Evolutionary conservation across 176 grass and related monocot species (phyloP).

Genomic region (Bolboschoenus planiculmis): DNA sequence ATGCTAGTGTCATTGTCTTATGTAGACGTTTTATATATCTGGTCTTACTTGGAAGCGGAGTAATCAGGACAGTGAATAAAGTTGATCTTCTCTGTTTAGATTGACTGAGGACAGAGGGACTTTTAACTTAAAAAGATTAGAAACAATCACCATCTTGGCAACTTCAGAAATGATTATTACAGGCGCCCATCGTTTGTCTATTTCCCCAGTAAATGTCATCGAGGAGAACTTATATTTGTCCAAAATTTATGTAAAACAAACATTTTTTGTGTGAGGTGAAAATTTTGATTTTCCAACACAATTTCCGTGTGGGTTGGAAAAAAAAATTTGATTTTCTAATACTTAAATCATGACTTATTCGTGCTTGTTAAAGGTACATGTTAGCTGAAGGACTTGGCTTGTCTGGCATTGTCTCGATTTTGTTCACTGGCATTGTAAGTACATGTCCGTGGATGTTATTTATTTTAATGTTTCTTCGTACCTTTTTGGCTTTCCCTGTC

Average conservation of each 20-base stretch:
- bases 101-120: neutral
- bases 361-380: slow-evolving; percentile 61
- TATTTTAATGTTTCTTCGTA: neutral
- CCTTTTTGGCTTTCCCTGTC: neutral
- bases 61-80: too few relatives aligned
- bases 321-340: slow-evolving; percentile 13
- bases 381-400: slow-evolving; percentile 97
- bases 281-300: slow-evolving; percentile 6
- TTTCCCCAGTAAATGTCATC: neutral
- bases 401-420: slow-evolving; percentile 97
- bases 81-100: neutral
- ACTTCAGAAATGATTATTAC: neutral
- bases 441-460: slow-evolving; percentile 18
- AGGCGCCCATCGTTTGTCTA: neutral
- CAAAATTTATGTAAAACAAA: neutral
- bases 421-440: slow-evolving; percentile 97
- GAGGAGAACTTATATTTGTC: neutral
- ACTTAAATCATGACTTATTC: slow-evolving; percentile 14
- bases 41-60: neutral
- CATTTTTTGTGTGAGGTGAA: neutral
- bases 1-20: neutral
- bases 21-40: neutral
- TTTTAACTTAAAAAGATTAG: neutral
- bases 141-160: neutral
- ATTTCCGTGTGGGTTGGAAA: neutral